Base-by-base conservation (phyloP, 192 early-diverging fungal genomes). In the Backusella parvicylindrica region DNA sequence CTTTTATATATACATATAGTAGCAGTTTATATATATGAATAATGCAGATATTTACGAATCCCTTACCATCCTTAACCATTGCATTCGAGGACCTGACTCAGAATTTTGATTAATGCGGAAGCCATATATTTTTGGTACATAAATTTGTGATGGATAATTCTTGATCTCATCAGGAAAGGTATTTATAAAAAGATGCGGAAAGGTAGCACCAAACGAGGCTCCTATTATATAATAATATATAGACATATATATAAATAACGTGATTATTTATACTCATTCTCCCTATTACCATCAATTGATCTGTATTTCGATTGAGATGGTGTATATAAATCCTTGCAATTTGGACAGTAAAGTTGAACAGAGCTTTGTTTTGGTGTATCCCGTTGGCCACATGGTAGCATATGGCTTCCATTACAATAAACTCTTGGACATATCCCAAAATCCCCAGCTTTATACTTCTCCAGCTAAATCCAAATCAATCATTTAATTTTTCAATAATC, bases 121-220 rank as follows among this genome's bases (percentile, higher is more conserved):
- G 30, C 97, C 97, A 86, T 96, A 99, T 38, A 99, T 89, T n/a
- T 84, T 88, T 28, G 95, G 95, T 6, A 84, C 81, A 84, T 97
- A 98, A 28, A 93, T 86, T 32, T 85, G 85, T 47, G 79, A 72
- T 65, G 78, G 77, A 5, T 84, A 78, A 30, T 74, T 72, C 68
- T 92, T 94, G 15, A 92, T 81, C 37, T 94, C 75, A 38, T 93
- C 89, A 0, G 95, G 92, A 85, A 91, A 97, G 9, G 91, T 91
- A 82, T 94, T 88, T 82, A 97, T 93, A 63, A 98, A 89, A 75
- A 99, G 83, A 78, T 96, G 92, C 11, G 96, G 92, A 81, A 99
- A 97, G 4, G 96, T 96, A 18, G 98, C 94, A 36, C 97, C 97
- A 87, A 99, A 99, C 80, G 91, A 93, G 37, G 96, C 94, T 67